Base-by-base conservation (phyloP, 2,329 filamentous ascomycete species). In the Madurella fahalii region DNA sequence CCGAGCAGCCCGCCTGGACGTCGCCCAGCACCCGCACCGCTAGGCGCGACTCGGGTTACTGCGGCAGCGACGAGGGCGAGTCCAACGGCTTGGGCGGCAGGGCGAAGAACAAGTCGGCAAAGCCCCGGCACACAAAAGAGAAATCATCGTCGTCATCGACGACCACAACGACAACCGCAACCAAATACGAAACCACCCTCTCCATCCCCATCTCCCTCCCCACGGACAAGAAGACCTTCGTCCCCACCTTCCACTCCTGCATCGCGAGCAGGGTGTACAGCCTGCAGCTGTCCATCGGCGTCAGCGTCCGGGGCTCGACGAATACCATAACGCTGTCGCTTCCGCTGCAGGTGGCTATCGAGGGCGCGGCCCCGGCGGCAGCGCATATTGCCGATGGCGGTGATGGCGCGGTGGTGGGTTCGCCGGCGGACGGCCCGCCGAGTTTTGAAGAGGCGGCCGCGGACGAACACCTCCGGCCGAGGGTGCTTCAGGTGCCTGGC, bases 241-340 rank as follows among this genome's bases (percentile, higher is more conserved):
- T 83, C 18, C 81, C 81, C 0, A 79, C 78, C 5, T 84, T 83
- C 63, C 78, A 83, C 69, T 78, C 77, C 9, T 84, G 81, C 69
- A 76, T 83, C 65, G 70, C 74, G 39, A 79, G 78, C 8, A 76
- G 81, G 25, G 74, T 75, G n/a, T 84, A 84, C 65, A 72, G 76
- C 4, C 64, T 83, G 31, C 74, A 76, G 59, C 61, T 79, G 41
- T 68, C 69, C 13, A 63, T 83, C 5, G 71, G 69, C 7, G 49
- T 74, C 9, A 57, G 61, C 5, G 69, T 72, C 2, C 74, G 72
- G 15, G 69, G 75, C 8, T 67, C 56, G 2, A 59, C 71, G 62
- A 74, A 71, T 4, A 72, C 68, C 48, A 60, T 81, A 40, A 72
- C 71, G 40, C 66, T 83, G 25, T 64, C 65, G 18, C 64, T 82